phyloP scores from a whole-genome alignment of 2,329 filamentous ascomycete species.

The Sclerotinia nivalis region DNA sequence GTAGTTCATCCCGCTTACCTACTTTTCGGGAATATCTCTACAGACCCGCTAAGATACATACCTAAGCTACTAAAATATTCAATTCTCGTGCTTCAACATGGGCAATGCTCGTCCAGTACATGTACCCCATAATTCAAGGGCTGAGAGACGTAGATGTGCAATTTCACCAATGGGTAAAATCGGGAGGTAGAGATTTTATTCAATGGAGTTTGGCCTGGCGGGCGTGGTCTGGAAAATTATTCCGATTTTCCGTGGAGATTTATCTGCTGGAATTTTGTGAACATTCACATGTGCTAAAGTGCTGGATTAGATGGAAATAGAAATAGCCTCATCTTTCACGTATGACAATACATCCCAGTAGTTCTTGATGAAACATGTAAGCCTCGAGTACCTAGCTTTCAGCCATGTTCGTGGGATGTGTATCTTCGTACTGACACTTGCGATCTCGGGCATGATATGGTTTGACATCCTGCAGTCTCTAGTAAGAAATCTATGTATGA shows the following conservation, averaged over 20 bases:
- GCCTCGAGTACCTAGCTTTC: constrained; percentile 1
- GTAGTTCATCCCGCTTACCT: not conserved
- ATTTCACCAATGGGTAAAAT: constrained; percentile 9
- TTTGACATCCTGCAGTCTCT: not conserved
- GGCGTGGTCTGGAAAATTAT: not conserved
- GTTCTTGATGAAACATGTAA: not conserved
- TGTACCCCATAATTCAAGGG: constrained; percentile 11
- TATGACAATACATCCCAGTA: not conserved
- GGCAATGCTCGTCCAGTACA: constrained; percentile 4
- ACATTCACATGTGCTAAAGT: not conserved
- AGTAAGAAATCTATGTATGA: not conserved
- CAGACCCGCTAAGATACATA: not conserved
- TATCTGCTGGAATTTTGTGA: not conserved
- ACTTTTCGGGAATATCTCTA: constrained; percentile 3
- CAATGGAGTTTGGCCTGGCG: no score
- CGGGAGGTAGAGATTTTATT: constrained; percentile 1
- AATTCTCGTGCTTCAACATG: constrained; percentile 1
- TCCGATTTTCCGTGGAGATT: constrained; percentile 5
- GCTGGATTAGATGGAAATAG: not conserved
- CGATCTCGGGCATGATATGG: not conserved
- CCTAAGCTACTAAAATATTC: not conserved
- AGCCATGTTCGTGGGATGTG: constrained; percentile 3
- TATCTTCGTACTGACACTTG: constrained; percentile 6
- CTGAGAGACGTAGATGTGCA: not conserved
- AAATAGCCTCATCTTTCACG: not conserved